Percentiles rank a stretch among this genome's conserved stretches.
Evolutionary conservation across 2,329 filamentous ascomycete species (phyloP).

Genomic region (Penicillium occitanis): DNA sequence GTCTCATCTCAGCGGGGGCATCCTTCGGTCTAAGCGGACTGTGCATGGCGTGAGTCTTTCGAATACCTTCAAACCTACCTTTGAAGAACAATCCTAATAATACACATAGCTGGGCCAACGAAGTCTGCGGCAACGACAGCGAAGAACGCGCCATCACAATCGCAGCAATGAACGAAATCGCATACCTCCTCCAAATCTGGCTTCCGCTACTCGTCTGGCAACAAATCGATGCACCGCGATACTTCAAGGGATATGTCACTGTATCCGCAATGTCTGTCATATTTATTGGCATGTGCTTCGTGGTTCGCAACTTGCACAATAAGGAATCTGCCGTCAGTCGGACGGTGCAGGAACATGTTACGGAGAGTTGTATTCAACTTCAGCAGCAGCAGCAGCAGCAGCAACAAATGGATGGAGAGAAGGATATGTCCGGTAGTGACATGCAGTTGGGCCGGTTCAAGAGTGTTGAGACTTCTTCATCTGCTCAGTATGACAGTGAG

Average conservation of each 20-base stretch:
- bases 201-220: constrained; percentile 66
- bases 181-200: constrained; percentile 69
- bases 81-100: background rate
- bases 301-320: constrained; percentile 37
- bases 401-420: background rate
- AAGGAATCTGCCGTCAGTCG: background rate
- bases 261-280: constrained; percentile 50
- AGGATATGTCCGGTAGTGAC: background rate
- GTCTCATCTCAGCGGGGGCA: constrained; percentile 56
- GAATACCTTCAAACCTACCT: no score
- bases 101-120: constrained; percentile 50
- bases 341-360: background rate
- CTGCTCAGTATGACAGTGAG: background rate
- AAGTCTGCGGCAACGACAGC: constrained; percentile 57
- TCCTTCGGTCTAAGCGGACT: constrained; percentile 51
- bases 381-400: background rate
- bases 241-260: constrained; percentile 61
- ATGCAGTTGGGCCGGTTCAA: background rate
- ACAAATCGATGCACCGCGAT: constrained; percentile 61
- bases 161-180: constrained; percentile 68
- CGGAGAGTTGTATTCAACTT: constrained; percentile 18
- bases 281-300: constrained; percentile 54
- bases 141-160: constrained; percentile 68
- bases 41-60: constrained; percentile 47
- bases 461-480: background rate